Evolutionary conservation across 2,329 filamentous ascomycete genomes (phyloP).

Genomic region (Botrytis paeoniae): DNA sequence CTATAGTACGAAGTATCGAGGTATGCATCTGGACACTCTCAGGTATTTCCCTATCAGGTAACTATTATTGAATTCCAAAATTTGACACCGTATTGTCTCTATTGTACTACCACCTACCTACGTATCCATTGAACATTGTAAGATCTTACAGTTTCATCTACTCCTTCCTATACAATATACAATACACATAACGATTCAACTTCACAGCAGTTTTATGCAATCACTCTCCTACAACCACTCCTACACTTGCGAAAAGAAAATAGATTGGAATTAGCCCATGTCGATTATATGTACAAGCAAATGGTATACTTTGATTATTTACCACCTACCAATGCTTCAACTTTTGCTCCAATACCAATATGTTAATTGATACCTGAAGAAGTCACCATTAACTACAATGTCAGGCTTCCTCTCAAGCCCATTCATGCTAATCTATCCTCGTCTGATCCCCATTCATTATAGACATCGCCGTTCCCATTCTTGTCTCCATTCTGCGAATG

Average conservation of each 20-base stretch:
- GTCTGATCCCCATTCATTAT: background rate
- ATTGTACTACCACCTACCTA: background rate
- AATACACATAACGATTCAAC: background rate
- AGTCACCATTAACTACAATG: background rate
- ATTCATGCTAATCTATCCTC: background rate
- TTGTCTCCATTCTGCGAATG: background rate
- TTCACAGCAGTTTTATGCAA: background rate
- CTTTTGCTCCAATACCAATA: background rate
- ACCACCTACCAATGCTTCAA: background rate
- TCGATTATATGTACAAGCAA: background rate
- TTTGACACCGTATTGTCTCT: background rate
- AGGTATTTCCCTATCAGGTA: background rate
- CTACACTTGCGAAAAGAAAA: background rate
- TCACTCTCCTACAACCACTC: background rate
- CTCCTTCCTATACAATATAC: background rate
- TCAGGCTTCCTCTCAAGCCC: background rate
- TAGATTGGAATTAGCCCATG: background rate
- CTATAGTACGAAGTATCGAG: background rate
- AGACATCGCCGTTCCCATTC: background rate
- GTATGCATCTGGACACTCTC: background rate
- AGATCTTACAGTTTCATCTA: background rate
- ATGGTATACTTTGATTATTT: background rate
- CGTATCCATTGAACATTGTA: background rate
- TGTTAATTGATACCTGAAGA: background rate
- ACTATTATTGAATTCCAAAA: background rate